Conservation (phyloP, 306 rosid species). For the Herpetospermum pedunculosum region DNA sequence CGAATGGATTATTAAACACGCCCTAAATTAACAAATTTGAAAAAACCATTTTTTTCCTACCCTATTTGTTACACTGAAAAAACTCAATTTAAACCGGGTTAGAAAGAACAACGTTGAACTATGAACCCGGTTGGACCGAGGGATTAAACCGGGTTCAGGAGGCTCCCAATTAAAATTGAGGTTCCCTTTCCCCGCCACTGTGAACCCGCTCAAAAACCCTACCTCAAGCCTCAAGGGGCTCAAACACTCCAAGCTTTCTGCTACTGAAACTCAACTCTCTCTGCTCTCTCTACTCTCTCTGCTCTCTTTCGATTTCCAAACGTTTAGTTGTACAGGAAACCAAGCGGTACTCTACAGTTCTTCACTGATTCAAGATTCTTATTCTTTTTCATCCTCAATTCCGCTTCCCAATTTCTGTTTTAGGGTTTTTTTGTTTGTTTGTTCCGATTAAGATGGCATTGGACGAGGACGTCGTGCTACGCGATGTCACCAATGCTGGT, state of each 20-base stretch:
- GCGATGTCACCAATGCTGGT: slow-evolving; percentile 76
- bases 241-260: not conserved
- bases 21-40: too few species aligned
- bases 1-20: too few species aligned
- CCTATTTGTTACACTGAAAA: too few species aligned
- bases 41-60: too few species aligned
- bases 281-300: too few species aligned
- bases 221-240: not conserved
- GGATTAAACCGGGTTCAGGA: not conserved
- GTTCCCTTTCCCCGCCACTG: slow-evolving; percentile 4
- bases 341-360: not conserved
- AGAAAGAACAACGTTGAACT: not conserved
- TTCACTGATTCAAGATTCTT: not conserved
- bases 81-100: not conserved
- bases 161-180: not conserved
- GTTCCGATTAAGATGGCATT: slow-evolving; percentile 40
- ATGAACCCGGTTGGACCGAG: not conserved
- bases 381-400: not conserved
- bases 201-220: slow-evolving; percentile 1
- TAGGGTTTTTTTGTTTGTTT: too few species aligned
- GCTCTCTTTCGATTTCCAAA: not conserved
- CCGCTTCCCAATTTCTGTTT: not conserved
- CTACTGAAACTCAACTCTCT: too few species aligned
- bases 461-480: slow-evolving; percentile 74
- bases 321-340: not conserved